Evolutionary conservation across 148 eudicot species (phyloP).

Genomic region (Vaccinium corymbosum): DNA sequence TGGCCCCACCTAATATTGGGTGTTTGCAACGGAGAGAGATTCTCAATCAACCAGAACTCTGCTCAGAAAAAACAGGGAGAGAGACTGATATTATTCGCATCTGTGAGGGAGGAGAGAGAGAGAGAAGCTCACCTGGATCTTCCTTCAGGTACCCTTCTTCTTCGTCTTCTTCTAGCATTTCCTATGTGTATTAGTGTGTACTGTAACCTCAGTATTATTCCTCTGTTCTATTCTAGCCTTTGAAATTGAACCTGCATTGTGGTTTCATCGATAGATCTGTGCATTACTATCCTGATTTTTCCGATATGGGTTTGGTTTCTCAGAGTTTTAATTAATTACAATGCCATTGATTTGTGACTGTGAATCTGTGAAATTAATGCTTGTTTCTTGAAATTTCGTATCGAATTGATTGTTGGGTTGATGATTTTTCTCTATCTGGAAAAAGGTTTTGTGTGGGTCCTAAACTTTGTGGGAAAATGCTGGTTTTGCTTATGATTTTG

Average conservation of each 20-base stretch:
- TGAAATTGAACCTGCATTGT: neutral
- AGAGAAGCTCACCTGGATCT: neutral
- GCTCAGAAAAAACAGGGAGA: neutral
- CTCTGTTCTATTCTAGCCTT: neutral
- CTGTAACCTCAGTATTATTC: neutral
- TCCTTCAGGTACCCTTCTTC: neutral
- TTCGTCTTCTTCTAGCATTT: neutral
- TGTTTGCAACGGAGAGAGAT: neutral
- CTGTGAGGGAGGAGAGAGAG: neutral
- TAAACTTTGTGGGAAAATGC: neutral
- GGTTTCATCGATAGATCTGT: neutral
- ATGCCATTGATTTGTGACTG: neutral
- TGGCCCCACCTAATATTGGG: neutral
- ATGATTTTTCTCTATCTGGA: neutral
- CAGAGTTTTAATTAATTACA: neutral
- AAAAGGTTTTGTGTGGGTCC: neutral
- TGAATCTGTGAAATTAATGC: neutral
- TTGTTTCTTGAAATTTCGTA: neutral
- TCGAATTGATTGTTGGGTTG: neutral
- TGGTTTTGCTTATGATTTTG: neutral
- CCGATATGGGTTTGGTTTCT: neutral
- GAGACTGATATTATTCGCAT: neutral
- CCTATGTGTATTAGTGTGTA: neutral
- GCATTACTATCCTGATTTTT: neutral
- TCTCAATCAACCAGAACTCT: neutral